Percentiles rank a stretch among this genome's conserved stretches.
These are phyloP conservation scores for Candida pseudoglaebosa DNA, from an alignment of 805 yeast species.

Conservation along the genomic window DNA sequence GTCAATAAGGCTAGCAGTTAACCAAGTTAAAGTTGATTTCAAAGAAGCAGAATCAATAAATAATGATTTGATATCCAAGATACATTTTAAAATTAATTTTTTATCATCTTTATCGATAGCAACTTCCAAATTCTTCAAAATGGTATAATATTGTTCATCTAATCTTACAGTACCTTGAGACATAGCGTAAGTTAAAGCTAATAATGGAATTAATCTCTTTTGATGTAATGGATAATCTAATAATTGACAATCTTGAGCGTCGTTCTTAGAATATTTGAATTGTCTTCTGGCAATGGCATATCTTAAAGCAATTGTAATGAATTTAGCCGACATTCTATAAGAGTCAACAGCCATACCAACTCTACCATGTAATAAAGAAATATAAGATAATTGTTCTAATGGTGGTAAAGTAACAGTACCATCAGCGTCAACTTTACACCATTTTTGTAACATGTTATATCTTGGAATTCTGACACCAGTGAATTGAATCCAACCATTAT, in stretches of 20 bases:
- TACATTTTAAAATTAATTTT: constrained; percentile 25
- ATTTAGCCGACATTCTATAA: constrained; percentile 39
- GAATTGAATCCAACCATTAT: constrained; percentile 48
- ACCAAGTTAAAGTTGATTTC: constrained; percentile 44
- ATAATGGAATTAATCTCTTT: constrained; percentile 41
- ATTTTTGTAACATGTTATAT: constrained; percentile 44
- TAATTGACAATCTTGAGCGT: constrained; percentile 34
- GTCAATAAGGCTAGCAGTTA: constrained; percentile 38
- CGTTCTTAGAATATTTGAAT: constrained; percentile 28
- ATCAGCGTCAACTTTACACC: constrained; percentile 36
- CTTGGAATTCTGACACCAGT: constrained; percentile 42
- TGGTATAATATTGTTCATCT: constrained; percentile 28
- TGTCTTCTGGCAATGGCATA: constrained; percentile 46
- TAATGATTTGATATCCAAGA: constrained; percentile 38
- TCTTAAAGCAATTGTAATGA: constrained; percentile 40
- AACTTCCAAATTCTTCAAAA: constrained; percentile 30
- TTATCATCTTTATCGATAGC: constrained; percentile 34
- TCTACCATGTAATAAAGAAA: constrained; percentile 43
- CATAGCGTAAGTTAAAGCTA: constrained; percentile 38
- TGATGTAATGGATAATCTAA: constrained; percentile 45
- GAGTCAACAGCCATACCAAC: constrained; percentile 44
- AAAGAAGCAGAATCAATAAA: constrained; percentile 43
- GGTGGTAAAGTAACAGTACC: constrained; percentile 42
- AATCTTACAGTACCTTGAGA: constrained; percentile 37
- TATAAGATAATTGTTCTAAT: constrained; percentile 42